phyloP scores from a whole-genome alignment of 306 rosid genomes.

The Parietaria judaica region DNA sequence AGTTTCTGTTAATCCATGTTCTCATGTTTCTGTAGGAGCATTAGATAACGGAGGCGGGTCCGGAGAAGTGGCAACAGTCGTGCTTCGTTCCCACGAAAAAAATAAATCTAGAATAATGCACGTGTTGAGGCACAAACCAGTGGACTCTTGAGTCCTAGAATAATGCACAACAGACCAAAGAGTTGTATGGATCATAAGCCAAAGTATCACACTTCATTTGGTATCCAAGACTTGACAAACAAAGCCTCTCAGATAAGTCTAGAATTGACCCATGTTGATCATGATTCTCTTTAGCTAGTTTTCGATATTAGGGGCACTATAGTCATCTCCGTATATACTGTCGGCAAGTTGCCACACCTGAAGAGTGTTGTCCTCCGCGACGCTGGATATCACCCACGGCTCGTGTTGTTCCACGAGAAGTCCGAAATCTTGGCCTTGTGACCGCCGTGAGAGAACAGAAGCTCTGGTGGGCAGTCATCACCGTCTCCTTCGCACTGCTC shows the following conservation, averaged over 20 bases:
- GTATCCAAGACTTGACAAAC: too few species aligned
- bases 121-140: too few species aligned
- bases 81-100: constrained; percentile 77
- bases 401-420: constrained; percentile 74
- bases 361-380: constrained; percentile 78
- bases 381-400: constrained; percentile 87
- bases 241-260: too few species aligned
- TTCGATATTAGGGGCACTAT: too few species aligned
- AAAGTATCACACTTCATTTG: too few species aligned
- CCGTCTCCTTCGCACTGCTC: constrained; percentile 79
- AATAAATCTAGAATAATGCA: too few species aligned
- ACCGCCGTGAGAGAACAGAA: constrained; percentile 80
- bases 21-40: constrained; percentile 33
- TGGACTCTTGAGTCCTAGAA: too few species aligned
- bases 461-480: constrained; percentile 87
- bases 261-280: too few species aligned
- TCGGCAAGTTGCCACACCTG: constrained; percentile 91
- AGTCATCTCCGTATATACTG: constrained; percentile 47
- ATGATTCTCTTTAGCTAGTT: too few species aligned
- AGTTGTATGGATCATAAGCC: too few species aligned
- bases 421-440: constrained; percentile 94
- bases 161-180: too few species aligned
- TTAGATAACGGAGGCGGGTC: constrained; percentile 46
- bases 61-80: constrained; percentile 56
- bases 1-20: too few species aligned